Base-by-base conservation (phyloP, 2,329 filamentous ascomycete genomes). In the Colletotrichum australisinense region DNA sequence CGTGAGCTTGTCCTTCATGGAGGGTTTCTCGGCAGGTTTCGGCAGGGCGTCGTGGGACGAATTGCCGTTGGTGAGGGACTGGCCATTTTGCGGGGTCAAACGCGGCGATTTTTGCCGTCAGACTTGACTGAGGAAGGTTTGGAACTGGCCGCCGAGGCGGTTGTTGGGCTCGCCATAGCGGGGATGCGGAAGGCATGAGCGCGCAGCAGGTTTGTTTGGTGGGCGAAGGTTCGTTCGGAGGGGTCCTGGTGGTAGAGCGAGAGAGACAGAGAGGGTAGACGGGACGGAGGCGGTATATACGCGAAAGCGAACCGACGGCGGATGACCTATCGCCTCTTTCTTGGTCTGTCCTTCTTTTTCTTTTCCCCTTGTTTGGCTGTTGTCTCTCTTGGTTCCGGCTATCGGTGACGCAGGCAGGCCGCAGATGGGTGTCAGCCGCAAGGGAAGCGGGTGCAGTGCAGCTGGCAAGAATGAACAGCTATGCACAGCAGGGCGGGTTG, bases 1-100 rank as follows among this genome's bases (percentile, higher is more conserved):
- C 53, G 90, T 89, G 69, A 92, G 80, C 59, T 90, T 88, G 79
- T 91, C 90, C 80, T 92, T 92, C 82, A 92, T 90, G 16, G 89
- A 90, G 2, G 87, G 80, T 80, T 89, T 91, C 77, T 91, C 89
- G 69, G 83, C 77, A n/a, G 77, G 74, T 74, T 77, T 77, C 68
- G 81, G 79, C 67, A 80, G 75, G 67, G 77, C 78, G 42, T 86
- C 84, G 59, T 78, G 69, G 74, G 63, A 71, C 69, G 72, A 35
- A 59, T 74, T 68, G 65, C 76, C 77, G 32, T 75, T 76, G 46
- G 75, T 73, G 26, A 70, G 67, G 67, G 75, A 69, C 14, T 76
- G 74, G 42, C 81, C 85, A 75, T 87, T 86, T 67, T 85, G 83
- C 24, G 83, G 82, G 67, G 76, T 78, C 73, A 53, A 84, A 75